Base-by-base conservation (phyloP, 2,329 filamentous ascomycete genomes). In the Cladosporium sphaerospermum region DNA sequence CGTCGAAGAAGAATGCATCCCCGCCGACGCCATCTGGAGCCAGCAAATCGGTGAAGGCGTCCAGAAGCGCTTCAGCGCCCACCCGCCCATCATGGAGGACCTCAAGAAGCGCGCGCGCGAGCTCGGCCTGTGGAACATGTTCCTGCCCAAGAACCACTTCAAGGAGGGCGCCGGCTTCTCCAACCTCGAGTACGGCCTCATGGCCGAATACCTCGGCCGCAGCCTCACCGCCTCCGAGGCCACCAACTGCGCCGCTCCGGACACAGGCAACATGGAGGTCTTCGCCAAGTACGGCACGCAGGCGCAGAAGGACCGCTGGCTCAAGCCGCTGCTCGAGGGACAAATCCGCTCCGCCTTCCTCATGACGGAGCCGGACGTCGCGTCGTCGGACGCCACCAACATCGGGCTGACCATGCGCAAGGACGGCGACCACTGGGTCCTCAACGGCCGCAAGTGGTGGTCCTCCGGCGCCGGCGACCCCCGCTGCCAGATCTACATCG, bases 371-470 rank as follows among this genome's bases (percentile, higher is more conserved):
- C 75, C 76, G 11, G 73, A 78, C 55, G 70, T 75, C 44, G 76
- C 76, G 47, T 73, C 71, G 19, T 76, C 73, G 5, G 75, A 78
- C 56, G 75, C 75, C 13, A 78, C 75, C 23, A 73, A 78, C 60
- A 75, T 78, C 58, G 56, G 53, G 14, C 77, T 99, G 68, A 81
- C 78, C 55, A 96, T 99, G 68, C 80, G 76, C 60, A 83, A 81
- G 54, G 89, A 96, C 60, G 92, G 91, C 9, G 83, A 93, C 65
- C 83, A 93, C 63, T 96, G 93, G 67, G 83, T 97, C 14, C 79
- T 99, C 51, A 96, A 97, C 67, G 93, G 93, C 54, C 81, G 83
- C 82, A 99, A 99, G 89, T 99, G 93, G 93, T 99, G 93, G 93
- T 95, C 89, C 28, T 95, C 89, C 59, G 93, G 93, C 60, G 90